Percentiles rank a stretch among this genome's conserved stretches.
phyloP scores from a whole-genome alignment of 1,139 yeast species.

The Debaryomyces robertsiae region DNA sequence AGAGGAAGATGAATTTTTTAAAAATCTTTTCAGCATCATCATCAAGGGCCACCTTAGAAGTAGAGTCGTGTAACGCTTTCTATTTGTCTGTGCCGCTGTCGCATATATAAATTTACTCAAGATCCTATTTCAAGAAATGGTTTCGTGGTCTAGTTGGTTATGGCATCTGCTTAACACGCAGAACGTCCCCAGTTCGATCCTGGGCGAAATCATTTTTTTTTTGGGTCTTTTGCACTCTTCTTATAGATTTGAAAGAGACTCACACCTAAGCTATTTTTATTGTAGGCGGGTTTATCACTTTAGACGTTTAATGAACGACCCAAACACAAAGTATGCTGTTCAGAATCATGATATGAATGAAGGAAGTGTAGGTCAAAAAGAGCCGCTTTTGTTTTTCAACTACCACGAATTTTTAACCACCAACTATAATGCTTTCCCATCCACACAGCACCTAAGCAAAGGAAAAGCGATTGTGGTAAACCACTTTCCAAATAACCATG shows the following conservation, averaged over 20 bases:
- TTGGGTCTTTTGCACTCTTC: no score
- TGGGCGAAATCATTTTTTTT: conserved; percentile 16
- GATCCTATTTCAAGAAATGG: conserved; percentile 22
- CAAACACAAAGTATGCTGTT: conserved; percentile 17
- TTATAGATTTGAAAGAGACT: not conserved
- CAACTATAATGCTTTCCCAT: conserved; percentile 22
- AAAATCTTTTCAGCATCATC: no score
- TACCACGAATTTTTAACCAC: conserved; percentile 60
- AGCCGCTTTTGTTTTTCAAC: conserved; percentile 52
- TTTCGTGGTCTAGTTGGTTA: conserved; percentile 95
- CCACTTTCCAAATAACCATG: conserved; percentile 64
- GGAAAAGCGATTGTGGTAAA: conserved; percentile 48
- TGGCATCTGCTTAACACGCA: conserved; percentile 99
- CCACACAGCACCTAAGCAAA: conserved; percentile 17
- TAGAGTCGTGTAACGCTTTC: no score
- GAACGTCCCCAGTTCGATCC: conserved; percentile 93
- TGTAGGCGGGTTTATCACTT: no score
- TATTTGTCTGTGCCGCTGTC: no score
- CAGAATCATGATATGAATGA: conserved; percentile 2
- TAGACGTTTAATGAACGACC: conserved; percentile 15
- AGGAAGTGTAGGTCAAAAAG: conserved; percentile 6
- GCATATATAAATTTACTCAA: not conserved
- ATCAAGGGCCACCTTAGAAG: no score
- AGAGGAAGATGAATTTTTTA: no score
- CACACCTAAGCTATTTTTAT: no score